phyloP scores from a whole-genome alignment of 2,329 filamentous ascomycete species.

The Aspergillus fumigatus region DNA sequence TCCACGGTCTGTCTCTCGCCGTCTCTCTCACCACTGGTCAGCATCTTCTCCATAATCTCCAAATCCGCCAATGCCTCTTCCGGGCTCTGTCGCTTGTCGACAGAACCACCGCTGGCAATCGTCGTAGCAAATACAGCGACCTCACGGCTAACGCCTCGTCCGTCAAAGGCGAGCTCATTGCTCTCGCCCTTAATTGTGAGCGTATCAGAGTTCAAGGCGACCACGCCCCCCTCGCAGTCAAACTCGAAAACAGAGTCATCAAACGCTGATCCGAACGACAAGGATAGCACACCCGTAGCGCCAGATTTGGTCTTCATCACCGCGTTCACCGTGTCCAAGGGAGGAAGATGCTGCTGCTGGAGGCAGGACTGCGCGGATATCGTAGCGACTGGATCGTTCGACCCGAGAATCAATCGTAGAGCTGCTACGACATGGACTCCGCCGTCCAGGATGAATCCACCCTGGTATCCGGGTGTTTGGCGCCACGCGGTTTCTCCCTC shows the following conservation, averaged over 20 bases:
- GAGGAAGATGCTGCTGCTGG: constrained; percentile 49
- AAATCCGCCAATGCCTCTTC: constrained; percentile 52
- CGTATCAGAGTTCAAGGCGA: constrained; percentile 39
- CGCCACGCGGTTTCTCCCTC: constrained; percentile 50
- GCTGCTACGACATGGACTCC: constrained; percentile 55
- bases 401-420: constrained; percentile 46
- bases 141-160: constrained; percentile 50
- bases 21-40: constrained; percentile 28
- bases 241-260: constrained; percentile 47
- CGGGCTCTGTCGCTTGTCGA: constrained; percentile 42
- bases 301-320: constrained; percentile 46
- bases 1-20: constrained; percentile 22
- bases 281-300: constrained; percentile 46
- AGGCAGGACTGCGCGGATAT: constrained; percentile 49
- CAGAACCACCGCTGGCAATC: constrained; percentile 38
- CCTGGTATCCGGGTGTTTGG: constrained; percentile 53
- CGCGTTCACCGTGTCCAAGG: constrained; percentile 55
- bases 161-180: constrained; percentile 45
- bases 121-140: constrained; percentile 49
- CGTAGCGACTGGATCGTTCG: constrained; percentile 38
- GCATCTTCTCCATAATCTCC: constrained; percentile 40
- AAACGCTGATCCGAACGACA: constrained; percentile 52
- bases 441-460: constrained; percentile 56
- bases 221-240: constrained; percentile 48
- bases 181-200: constrained; percentile 34